phyloP scores from a whole-genome alignment of 2,329 filamentous ascomycete genomes.

The Xylaria sp. region DNA sequence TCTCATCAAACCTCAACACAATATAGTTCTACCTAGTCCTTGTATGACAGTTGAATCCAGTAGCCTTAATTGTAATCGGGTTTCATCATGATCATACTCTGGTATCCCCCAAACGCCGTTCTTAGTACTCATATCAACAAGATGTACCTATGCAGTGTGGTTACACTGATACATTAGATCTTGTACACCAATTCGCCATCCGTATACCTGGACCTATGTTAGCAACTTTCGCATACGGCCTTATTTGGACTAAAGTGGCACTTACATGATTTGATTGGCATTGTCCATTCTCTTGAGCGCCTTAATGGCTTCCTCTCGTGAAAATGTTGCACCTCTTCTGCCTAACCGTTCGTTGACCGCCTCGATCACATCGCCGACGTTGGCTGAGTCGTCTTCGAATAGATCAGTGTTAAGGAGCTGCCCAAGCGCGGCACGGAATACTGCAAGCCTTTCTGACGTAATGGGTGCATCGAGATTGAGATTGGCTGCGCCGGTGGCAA shows the following conservation, averaged over 20 bases:
- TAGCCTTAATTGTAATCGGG: conserved; percentile 8
- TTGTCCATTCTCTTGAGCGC: conserved; percentile 84
- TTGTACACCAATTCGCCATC: conserved; percentile 52
- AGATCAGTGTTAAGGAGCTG: conserved; percentile 82
- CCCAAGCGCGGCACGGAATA: conserved; percentile 85
- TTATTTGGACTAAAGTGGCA: conserved; percentile 44
- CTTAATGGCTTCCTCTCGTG: conserved; percentile 76
- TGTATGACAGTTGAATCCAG: not conserved
- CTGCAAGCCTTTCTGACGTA: conserved; percentile 69
- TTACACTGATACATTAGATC: conserved; percentile 41
- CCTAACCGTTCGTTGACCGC: conserved; percentile 82
- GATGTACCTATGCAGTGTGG: conserved; percentile 9
- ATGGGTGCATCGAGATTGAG: conserved; percentile 61
- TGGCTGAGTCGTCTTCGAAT: conserved; percentile 88
- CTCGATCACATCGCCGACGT: conserved; percentile 77
- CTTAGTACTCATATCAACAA: conserved; percentile 25
- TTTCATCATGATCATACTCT: conserved; percentile 19
- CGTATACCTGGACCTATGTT: conserved; percentile 48
- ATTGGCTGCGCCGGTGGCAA: conserved; percentile 52
- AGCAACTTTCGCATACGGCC: conserved; percentile 29
- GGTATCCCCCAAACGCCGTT: conserved; percentile 33
- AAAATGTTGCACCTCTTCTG: conserved; percentile 69
- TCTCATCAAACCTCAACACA: conserved; percentile 11
- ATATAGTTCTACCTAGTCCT: conserved; percentile 10
- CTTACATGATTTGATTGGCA: conserved; percentile 92